A percentile compares a stretch with the other conserved stretches of the same genome.
Conservation (phyloP, 2,329 filamentous ascomycete genomes). For the Paraconiothyrium brasiliense region DNA sequence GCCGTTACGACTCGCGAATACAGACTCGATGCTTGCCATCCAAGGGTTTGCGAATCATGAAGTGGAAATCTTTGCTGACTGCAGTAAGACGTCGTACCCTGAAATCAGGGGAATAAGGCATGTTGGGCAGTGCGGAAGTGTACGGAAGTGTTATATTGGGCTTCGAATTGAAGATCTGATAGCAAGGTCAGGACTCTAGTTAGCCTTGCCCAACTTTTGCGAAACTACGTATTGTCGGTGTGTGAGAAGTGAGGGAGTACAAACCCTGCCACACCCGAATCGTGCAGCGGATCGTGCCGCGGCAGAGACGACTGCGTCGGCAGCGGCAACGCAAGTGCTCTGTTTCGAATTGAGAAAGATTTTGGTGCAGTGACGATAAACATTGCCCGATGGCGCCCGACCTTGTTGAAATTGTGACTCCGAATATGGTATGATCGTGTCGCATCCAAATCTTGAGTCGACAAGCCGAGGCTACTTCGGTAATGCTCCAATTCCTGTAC, state of each 20-base stretch:
- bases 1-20: neutral
- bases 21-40: neutral
- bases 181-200: neutral
- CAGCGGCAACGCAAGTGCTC: neutral
- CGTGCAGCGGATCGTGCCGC: conserved; percentile 8
- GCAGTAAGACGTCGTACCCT: neutral
- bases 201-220: conserved; percentile 12
- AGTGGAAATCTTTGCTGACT: neutral
- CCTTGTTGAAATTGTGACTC: neutral
- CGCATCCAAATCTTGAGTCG: neutral
- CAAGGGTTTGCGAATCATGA: neutral
- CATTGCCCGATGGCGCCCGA: conserved; percentile 5
- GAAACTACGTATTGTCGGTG: neutral
- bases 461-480: neutral
- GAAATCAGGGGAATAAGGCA: neutral
- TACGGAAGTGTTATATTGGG: neutral
- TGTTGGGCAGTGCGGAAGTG: neutral
- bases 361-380: neutral
- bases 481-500: neutral
- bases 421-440: neutral
- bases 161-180: neutral
- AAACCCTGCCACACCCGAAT: conserved; percentile 1
- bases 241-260: neutral
- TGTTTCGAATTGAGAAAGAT: conserved; percentile 3
- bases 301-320: neutral